Percentiles rank a stretch among this genome's conserved stretches.
Conservation (phyloP, 768 basidiomycete species). For the Tricholomella constricta region DNA sequence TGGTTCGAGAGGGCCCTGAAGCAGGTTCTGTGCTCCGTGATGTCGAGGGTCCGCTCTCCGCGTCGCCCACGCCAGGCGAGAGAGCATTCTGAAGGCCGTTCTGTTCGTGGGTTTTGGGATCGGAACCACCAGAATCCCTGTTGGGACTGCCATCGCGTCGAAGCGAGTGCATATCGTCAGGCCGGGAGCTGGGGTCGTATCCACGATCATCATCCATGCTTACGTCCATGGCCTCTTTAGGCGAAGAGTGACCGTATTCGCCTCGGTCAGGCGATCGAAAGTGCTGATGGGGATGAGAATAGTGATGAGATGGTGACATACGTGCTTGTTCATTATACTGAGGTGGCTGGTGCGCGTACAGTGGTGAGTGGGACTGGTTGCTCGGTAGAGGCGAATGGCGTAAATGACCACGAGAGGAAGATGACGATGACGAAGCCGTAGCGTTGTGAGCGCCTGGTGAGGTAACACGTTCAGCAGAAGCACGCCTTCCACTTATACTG, state of each 20-base stretch:
- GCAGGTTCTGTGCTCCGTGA: neutral
- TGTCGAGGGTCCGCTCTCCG: neutral
- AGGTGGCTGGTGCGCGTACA: constrained; percentile 15
- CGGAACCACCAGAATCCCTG: constrained; percentile 1
- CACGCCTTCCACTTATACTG: too few species aligned
- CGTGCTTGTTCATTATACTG: constrained; percentile 5
- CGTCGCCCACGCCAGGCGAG: neutral
- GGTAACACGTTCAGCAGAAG: constrained; percentile 17
- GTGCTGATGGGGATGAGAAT: constrained; percentile 10
- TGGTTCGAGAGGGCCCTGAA: constrained; percentile 12
- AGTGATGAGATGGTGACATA: constrained; percentile 12
- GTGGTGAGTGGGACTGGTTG: constrained; percentile 20
- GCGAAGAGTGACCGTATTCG: neutral
- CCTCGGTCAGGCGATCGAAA: too few species aligned
- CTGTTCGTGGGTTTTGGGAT: constrained; percentile 1
- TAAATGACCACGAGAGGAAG: constrained; percentile 7
- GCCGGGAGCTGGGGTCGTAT: neutral
- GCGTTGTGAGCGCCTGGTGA: constrained; percentile 24
- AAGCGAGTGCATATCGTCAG: neutral
- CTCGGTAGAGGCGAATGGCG: constrained; percentile 13
- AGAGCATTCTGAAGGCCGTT: neutral
- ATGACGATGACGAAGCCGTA: constrained; percentile 13
- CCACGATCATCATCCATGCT: constrained; percentile 1
- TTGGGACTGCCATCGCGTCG: neutral
- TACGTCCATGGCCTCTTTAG: neutral